These are phyloP conservation scores for Incumbomyces lentus DNA, from an alignment of 2,329 filamentous ascomycete species.

Conservation along the genomic window DNA sequence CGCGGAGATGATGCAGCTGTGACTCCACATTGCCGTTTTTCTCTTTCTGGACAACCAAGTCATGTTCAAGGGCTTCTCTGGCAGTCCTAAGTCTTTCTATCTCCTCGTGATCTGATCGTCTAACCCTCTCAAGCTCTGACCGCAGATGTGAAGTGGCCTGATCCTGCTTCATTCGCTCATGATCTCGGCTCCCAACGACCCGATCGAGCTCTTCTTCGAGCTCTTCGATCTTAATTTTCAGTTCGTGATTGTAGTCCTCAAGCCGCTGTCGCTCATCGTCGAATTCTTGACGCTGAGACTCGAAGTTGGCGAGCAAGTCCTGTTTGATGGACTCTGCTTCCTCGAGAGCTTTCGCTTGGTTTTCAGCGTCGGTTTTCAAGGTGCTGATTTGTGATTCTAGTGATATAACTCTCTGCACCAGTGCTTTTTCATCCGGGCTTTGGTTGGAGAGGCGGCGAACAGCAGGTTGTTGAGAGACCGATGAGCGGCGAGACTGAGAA, in stretches of 20 bases:
- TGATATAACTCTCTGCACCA: constrained; percentile 51
- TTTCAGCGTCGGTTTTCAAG: constrained; percentile 60
- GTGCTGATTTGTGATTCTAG: constrained; percentile 68
- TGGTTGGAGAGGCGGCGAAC: constrained; percentile 53
- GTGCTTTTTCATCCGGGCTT: constrained; percentile 48
- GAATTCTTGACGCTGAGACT: constrained; percentile 83
- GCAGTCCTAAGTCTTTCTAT: constrained; percentile 20
- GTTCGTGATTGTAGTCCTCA: constrained; percentile 65
- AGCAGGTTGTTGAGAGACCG: constrained; percentile 9
- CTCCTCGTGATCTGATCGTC: constrained; percentile 33
- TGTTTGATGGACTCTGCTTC: constrained; percentile 87
- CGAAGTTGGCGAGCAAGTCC: constrained; percentile 88
- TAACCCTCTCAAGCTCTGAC: constrained; percentile 50
- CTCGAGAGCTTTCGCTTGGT: constrained; percentile 49
- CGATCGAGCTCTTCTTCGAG: constrained; percentile 86
- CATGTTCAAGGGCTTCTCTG: constrained; percentile 54
- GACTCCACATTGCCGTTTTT: constrained; percentile 49
- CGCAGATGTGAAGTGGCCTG: constrained; percentile 59
- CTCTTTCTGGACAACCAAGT: constrained; percentile 49
- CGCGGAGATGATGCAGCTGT: constrained; percentile 46
- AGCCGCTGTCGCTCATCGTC: constrained; percentile 72
- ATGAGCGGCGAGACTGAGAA: constrained; percentile 12
- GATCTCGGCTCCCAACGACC: constrained; percentile 69
- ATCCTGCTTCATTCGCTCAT: constrained; percentile 63
- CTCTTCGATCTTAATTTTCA: constrained; percentile 73